These are phyloP conservation scores for Mycothermus thermophilus DNA, from an alignment of 495 filamentous ascomycete genomes.

Conservation along the genomic window DNA sequence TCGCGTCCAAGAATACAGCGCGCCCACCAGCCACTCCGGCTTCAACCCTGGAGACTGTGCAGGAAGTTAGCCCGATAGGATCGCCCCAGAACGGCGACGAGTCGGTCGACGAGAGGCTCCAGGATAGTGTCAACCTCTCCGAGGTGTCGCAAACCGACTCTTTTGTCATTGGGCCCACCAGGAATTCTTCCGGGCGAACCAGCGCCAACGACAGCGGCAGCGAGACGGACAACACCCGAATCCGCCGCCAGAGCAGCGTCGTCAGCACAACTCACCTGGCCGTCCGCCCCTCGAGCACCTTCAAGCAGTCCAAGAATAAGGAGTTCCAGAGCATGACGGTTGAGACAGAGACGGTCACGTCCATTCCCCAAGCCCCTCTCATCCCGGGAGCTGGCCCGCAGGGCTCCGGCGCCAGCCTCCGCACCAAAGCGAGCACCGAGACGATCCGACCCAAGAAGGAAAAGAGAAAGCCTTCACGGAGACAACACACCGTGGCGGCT, in stretches of 20 bases:
- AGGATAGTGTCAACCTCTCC: constrained; percentile 34
- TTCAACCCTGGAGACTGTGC: constrained; percentile 76
- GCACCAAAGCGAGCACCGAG: constrained; percentile 77
- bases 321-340: constrained; percentile 93
- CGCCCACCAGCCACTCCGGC: constrained; percentile 52
- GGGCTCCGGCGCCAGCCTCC: constrained; percentile 55
- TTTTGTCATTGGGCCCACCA: constrained; percentile 15
- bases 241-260: constrained; percentile 31
- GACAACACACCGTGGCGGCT: constrained; percentile 54
- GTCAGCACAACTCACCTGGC: too few relatives aligned
- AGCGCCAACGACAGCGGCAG: constrained; percentile 46
- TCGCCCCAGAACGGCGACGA: constrained; percentile 46
- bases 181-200: constrained; percentile 14
- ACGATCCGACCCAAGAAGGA: constrained; percentile 92
- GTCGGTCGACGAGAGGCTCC: constrained; percentile 33
- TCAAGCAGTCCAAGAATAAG: constrained; percentile 41
- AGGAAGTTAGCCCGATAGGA: constrained; percentile 73
- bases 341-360: constrained; percentile 90
- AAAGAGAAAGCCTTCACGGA: constrained; percentile 63
- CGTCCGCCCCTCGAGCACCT: constrained; percentile 27
- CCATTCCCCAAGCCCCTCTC: constrained; percentile 78
- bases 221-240: constrained; percentile 39
- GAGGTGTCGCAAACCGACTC: constrained; percentile 25
- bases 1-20: constrained; percentile 49
- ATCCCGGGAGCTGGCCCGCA: constrained; percentile 53